Conservation (phyloP, 257 asterid species). For the Solanum rostratum region DNA sequence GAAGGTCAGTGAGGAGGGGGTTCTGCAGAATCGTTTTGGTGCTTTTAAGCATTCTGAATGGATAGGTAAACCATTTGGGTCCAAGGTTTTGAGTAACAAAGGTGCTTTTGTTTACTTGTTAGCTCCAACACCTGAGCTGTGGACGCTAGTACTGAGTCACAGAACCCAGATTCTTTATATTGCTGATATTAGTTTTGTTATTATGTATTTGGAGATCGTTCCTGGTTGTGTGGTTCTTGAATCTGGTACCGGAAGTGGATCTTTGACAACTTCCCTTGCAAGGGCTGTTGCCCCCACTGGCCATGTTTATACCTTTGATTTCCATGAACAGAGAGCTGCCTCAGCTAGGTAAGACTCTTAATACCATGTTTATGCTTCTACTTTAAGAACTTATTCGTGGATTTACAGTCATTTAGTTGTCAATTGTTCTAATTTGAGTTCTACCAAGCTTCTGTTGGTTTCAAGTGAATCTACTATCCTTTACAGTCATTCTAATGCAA, state of each 20-base stretch:
- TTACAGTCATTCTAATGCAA: background rate
- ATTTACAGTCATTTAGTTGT: background rate
- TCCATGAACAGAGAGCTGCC: conserved; percentile 91
- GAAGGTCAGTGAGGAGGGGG: conserved; percentile 43
- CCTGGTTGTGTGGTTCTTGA: conserved; percentile 94
- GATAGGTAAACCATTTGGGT: conserved; percentile 87
- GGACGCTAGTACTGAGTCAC: conserved; percentile 94
- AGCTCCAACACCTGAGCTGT: conserved; percentile 92
- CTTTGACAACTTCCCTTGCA: conserved; percentile 80
- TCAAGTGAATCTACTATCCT: background rate
- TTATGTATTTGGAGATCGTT: conserved; percentile 77
- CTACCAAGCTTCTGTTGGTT: background rate
- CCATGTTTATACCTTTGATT: conserved; percentile 84
- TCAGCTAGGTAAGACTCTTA: conserved; percentile 61
- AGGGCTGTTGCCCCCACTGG: conserved; percentile 81
- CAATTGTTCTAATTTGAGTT: background rate
- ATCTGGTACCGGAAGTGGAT: conserved; percentile 98
- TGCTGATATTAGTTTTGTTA: conserved; percentile 90
- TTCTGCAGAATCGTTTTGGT: conserved; percentile 82
- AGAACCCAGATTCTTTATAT: conserved; percentile 91
- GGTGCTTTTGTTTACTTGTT: conserved; percentile 74
- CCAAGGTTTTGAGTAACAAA: conserved; percentile 68
- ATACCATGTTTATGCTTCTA: background rate
- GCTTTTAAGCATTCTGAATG: conserved; percentile 78
- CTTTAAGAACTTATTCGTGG: background rate